Base-by-base conservation (phyloP, 2,329 filamentous ascomycete species). In the Fusarium sp. region DNA sequence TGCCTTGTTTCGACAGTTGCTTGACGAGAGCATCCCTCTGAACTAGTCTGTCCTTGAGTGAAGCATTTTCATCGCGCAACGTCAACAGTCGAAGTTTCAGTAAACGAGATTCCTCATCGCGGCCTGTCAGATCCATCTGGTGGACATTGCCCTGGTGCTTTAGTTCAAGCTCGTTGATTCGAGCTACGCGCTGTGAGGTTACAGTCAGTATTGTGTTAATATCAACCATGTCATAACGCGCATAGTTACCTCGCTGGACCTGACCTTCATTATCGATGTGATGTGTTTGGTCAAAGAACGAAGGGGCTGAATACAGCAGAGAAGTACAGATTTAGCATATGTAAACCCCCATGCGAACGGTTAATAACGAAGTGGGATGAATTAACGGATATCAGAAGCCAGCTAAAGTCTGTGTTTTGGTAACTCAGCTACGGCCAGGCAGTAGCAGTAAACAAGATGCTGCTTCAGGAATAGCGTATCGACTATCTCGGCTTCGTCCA, bases 31-130 rank as follows among this genome's bases (percentile, higher is more conserved):
- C 83, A 52, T 91, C 87, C 69, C 87, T 86, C 38, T 87, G 80
- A 6, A 83, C 79, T 18, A 94, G 77, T 67, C 90, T 85, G 44
- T 89, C 86, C 68, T 88, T 86, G 30, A 97, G 79, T 11, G 87
- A 84, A 47, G 89, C 86, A 67, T 91, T 92, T 67, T 97, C 91
- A 69, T 94, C 89, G 65, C 90, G 85, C n/a, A 92, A 82, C n/a
- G 94, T 80, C 55, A 94, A 81, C 56, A 90, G 84, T 66, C 90
- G 87, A 64, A 95, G 84, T 70, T 88, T 88, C 53, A 93, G 80
- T 68, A 89, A 86, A 47, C 94, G 89, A 38, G 88, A 83, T 62
- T 90, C 88, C 77, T 98, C 94, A 69, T 93, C 89, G 73, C 92
- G 92, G 70, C 88, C 82, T 57, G 97, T 84, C 12, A 90, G 82